Evolutionary conservation across 1,284 basidiomycete genomes (phyloP).

Genomic region (Heterobasidion annosum): DNA sequence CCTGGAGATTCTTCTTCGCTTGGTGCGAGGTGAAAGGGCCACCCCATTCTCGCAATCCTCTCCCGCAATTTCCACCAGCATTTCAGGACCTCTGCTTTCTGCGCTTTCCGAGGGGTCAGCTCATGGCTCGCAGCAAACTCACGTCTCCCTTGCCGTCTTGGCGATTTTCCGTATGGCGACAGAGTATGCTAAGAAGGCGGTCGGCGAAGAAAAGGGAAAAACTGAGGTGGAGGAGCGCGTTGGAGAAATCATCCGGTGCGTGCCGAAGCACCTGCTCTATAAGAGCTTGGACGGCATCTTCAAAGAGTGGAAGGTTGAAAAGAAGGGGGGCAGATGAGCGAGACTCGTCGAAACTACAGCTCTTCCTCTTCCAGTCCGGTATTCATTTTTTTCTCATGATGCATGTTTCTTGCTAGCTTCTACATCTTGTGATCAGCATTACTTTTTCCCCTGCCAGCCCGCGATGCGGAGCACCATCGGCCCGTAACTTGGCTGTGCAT

Average conservation of each 20-base stretch:
- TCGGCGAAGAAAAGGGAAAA: slow-evolving; percentile 53
- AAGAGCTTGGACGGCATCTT: slow-evolving; percentile 90
- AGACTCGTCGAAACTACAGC: slow-evolving; percentile 1
- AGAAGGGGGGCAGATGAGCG: slow-evolving; percentile 46
- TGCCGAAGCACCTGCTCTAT: slow-evolving; percentile 80
- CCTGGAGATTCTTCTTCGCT: slow-evolving; percentile 82
- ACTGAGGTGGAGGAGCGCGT: slow-evolving; percentile 70
- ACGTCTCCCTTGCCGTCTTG: slow-evolving; percentile 84
- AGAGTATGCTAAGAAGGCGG: slow-evolving; percentile 70
- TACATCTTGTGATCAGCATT: not conserved
- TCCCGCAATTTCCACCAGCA: slow-evolving; percentile 46
- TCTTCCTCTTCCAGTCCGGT: not conserved
- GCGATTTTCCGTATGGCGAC: slow-evolving; percentile 81
- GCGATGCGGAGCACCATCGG: not conserved
- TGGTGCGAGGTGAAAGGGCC: slow-evolving; percentile 82
- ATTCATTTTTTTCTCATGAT: not conserved
- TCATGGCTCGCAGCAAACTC: slow-evolving; percentile 84
- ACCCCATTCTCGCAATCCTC: slow-evolving; percentile 56
- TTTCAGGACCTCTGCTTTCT: slow-evolving; percentile 55
- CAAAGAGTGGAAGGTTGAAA: slow-evolving; percentile 81
- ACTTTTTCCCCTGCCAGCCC: not conserved
- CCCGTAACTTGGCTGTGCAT: not conserved
- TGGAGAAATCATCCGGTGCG: slow-evolving; percentile 80
- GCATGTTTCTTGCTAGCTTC: no score
- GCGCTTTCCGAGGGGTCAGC: slow-evolving; percentile 68